Base-by-base conservation (phyloP, 139 green algal genomes). In the Gonium pectorale region DNA sequence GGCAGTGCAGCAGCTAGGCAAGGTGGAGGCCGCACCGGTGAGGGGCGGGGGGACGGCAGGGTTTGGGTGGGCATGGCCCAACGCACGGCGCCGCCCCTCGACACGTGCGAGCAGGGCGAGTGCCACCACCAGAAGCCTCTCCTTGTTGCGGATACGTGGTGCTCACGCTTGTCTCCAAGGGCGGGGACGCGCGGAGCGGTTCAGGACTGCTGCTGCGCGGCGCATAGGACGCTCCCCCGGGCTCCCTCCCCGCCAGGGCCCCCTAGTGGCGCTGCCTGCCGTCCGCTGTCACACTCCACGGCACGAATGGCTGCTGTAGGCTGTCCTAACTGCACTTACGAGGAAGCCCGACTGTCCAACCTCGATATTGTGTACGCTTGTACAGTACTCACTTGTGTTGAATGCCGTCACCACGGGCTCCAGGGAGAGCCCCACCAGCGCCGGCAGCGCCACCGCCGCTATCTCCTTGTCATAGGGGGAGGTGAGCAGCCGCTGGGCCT, bases 361-460 rank as follows among this genome's bases (percentile, higher is more conserved):
- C 17, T 13, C 49, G 49, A 56, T 56, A 56, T 17, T 26, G 17
- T 56, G 49, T 56, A 56, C 13, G 13, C 49, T 13, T 56, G 17
- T 13, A 13, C 13, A 26, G 49, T 26, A 8, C 73, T 8, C 22
- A 93, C 91, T 90, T 70, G 86, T 89, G 73, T 92, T 92, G 38
- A 94, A 81, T 0, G 91, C 81, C 2, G 81, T 88, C 67, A 95
- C 90, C 2, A 89, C 31, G 0, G 92, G 92, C 51, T 95, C 92
- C 46, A 95, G 71, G 49, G 90, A 66, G 62, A 94, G 90, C 0
- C 87, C 62, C 5, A 79, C 41, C 52, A 94, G 74, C 17, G 92
- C 92, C 19, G 92, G 92, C 0, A 93, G 26, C 2, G 92, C 89
- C 43, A 95, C 78, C 2, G 64, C 26, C 0, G 77, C 37, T 49